phyloP scores from a whole-genome alignment of 2,329 filamentous ascomycete species.

The Nemania abortiva region DNA sequence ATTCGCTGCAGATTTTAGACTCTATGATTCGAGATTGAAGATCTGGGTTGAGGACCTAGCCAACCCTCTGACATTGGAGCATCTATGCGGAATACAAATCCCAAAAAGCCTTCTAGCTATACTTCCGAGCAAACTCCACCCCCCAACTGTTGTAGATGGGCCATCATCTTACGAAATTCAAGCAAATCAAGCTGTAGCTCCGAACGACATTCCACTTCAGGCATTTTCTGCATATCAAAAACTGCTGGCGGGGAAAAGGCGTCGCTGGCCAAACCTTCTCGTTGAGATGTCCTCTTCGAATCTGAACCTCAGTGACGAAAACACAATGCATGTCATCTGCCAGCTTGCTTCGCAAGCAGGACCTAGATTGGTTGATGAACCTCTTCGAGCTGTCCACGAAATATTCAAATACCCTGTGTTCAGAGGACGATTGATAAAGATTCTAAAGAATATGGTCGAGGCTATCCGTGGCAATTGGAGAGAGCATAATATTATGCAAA shows the following conservation, averaged over 20 bases:
- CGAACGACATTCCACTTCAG: constrained; percentile 59
- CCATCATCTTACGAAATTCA: constrained; percentile 68
- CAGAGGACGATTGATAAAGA: constrained; percentile 59
- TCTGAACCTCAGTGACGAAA: constrained; percentile 70
- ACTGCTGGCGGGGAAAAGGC: constrained; percentile 58
- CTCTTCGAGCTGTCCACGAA: constrained; percentile 61
- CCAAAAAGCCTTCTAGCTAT: constrained; percentile 40
- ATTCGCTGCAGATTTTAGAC: constrained; percentile 46
- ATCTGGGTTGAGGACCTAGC: constrained; percentile 47
- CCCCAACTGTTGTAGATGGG: constrained; percentile 50
- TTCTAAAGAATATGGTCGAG: constrained; percentile 59
- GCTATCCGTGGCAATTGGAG: constrained; percentile 68
- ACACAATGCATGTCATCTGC: constrained; percentile 62
- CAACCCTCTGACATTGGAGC: constrained; percentile 47
- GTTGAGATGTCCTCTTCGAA: constrained; percentile 64
- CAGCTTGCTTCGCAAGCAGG: constrained; percentile 69
- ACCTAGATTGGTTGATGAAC: constrained; percentile 52
- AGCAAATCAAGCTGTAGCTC: constrained; percentile 63
- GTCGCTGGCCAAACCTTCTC: constrained; percentile 64
- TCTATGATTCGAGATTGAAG: constrained; percentile 47
- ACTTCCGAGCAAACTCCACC: constrained; percentile 38
- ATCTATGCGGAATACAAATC: constrained; percentile 43
- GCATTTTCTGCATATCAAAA: constrained; percentile 67
- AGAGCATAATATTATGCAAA: constrained; percentile 59
- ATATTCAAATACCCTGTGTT: constrained; percentile 64